These are phyloP conservation scores for Dipodascopsis tothii DNA, from an alignment of 805 yeast species.

Conservation along the genomic window DNA sequence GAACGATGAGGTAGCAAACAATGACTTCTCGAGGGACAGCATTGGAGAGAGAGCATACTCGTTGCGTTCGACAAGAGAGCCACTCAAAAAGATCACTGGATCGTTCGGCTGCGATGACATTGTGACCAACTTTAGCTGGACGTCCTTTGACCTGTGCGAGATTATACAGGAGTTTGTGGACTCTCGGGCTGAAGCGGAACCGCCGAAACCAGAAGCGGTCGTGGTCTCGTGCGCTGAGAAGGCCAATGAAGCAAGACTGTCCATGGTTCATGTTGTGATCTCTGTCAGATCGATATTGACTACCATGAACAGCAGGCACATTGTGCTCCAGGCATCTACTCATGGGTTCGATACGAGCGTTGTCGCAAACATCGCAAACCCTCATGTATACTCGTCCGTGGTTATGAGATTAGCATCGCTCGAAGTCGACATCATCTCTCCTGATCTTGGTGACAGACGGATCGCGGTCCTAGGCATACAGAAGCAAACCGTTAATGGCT, in stretches of 20 bases:
- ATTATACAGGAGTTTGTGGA: not conserved
- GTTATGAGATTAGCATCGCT: constrained; percentile 9
- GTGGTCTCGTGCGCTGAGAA: not conserved
- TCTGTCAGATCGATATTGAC: constrained; percentile 4
- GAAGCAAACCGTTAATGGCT: constrained; percentile 7
- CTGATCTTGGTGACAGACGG: constrained; percentile 4
- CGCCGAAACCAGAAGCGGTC: not conserved
- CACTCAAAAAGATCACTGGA: not conserved
- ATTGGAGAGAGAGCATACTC: no score
- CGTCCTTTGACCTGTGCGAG: not conserved
- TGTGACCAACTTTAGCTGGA: not conserved
- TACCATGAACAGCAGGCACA: constrained; percentile 6
- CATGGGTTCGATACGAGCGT: constrained; percentile 11
- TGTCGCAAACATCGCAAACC: not conserved
- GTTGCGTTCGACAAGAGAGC: no score
- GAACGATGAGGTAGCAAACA: no score
- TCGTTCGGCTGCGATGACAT: not conserved
- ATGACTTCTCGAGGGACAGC: not conserved
- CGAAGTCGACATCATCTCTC: constrained; percentile 12
- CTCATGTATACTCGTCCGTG: constrained; percentile 3
- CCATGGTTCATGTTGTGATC: constrained; percentile 6
- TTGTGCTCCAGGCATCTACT: constrained; percentile 11
- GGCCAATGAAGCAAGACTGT: not conserved
- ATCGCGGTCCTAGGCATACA: constrained; percentile 6
- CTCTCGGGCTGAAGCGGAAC: not conserved